A percentile compares a stretch with the other conserved stretches of the same genome.
phyloP scores from a whole-genome alignment of 768 basidiomycete species.

The Podaxis sp. region DNA sequence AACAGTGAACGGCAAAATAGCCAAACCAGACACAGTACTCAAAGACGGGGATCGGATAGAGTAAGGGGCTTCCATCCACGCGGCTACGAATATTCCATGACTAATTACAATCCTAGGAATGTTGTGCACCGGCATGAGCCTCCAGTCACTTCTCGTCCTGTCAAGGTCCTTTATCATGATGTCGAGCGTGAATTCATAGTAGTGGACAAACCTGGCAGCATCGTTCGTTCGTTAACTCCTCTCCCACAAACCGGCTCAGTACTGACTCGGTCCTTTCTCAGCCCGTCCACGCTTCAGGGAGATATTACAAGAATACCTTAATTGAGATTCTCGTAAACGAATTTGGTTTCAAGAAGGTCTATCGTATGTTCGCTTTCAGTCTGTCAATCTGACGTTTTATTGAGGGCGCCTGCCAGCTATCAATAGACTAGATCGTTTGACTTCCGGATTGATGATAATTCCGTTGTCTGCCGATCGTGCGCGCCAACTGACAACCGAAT shows the following conservation, averaged over 20 bases:
- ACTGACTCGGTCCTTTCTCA: conserved; percentile 30
- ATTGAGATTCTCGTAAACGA: conserved; percentile 85
- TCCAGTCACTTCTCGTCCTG: conserved; percentile 81
- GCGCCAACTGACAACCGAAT: conserved; percentile 73
- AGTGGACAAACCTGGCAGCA: conserved; percentile 95
- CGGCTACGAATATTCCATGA: conserved; percentile 1
- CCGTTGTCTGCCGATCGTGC: conserved; percentile 74
- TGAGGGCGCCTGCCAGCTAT: conserved; percentile 58
- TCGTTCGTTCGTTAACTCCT: conserved; percentile 62
- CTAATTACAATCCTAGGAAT: conserved; percentile 52
- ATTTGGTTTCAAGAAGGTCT: conserved; percentile 77
- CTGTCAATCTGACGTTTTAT: conserved; percentile 6
- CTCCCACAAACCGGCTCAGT: neutral
- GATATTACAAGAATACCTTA: conserved; percentile 87
- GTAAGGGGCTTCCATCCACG: conserved; percentile 44
- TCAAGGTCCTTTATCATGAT: conserved; percentile 79
- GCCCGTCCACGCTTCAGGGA: conserved; percentile 92
- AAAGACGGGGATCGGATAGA: conserved; percentile 88
- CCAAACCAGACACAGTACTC: conserved; percentile 75
- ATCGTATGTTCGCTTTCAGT: conserved; percentile 56
- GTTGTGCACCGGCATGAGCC: conserved; percentile 97
- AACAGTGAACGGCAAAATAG: conserved; percentile 89
- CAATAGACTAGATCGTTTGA: conserved; percentile 91
- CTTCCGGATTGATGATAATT: conserved; percentile 94
- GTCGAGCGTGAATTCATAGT: conserved; percentile 81